A percentile compares a stretch with the other conserved stretches of the same genome.
Evolutionary conservation across 345 rosid species (phyloP).

Genomic region (Tarenaya hassleriana): DNA sequence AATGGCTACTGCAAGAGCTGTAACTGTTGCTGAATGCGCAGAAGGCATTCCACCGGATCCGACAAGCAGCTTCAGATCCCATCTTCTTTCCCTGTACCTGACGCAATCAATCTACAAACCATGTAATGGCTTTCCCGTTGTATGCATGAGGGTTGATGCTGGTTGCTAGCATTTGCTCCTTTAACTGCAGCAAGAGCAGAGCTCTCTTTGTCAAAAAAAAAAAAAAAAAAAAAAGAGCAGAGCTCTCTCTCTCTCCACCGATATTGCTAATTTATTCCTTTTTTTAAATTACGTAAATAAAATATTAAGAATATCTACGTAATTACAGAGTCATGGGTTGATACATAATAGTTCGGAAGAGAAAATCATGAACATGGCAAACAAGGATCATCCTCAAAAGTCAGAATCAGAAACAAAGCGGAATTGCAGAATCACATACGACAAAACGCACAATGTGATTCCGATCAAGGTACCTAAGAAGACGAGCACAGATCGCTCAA

Average conservation of each 20-base stretch:
- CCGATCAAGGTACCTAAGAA: conserved; percentile 4
- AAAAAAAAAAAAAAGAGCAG: no score
- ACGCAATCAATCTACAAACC: no score
- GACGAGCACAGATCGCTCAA: background rate
- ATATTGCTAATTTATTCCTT: background rate
- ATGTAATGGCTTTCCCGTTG: no score
- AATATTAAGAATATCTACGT: background rate
- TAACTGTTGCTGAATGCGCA: conserved; percentile 80
- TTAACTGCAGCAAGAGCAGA: no score
- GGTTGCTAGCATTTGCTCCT: no score
- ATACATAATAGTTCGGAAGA: background rate
- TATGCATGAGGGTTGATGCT: no score
- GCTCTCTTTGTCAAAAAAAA: no score
- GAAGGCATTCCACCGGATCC: conserved; percentile 99
- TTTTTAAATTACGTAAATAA: background rate
- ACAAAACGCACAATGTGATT: background rate
- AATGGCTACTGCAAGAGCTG: conserved; percentile 59
- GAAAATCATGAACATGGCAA: no score
- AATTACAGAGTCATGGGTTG: background rate
- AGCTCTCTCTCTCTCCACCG: no score
- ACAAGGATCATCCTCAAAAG: no score
- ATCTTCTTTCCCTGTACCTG: conserved; percentile 67
- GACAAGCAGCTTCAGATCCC: conserved; percentile 64
- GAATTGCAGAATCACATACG: no score
- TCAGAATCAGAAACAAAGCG: no score